Percentiles rank a stretch among this genome's conserved stretches.
Evolutionary conservation across 371 early-diverging fungal genomes (phyloP).

Genomic region (Saksenaea vasiformis): DNA sequence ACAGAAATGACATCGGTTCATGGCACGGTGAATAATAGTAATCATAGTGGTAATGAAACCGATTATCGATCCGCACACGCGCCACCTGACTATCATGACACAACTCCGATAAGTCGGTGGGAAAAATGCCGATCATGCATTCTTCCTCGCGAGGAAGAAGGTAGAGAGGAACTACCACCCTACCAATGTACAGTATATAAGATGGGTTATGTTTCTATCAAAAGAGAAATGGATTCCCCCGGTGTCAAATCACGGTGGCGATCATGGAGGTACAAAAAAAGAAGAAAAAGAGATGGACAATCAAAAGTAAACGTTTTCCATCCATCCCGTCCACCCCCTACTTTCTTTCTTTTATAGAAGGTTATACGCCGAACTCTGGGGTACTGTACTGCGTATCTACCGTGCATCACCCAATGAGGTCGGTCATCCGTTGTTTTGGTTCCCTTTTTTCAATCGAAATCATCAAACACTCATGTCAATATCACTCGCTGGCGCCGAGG

Average conservation of each 20-base stretch:
- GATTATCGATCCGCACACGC: not conserved
- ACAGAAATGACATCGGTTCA: not conserved
- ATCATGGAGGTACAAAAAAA: slow-evolving; percentile 40
- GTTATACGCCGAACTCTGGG: slow-evolving; percentile 48
- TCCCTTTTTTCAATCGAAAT: slow-evolving; percentile 27
- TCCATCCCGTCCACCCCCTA: not conserved
- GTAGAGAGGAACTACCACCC: slow-evolving; percentile 38
- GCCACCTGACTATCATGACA: slow-evolving; percentile 25
- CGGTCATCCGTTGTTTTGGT: not conserved
- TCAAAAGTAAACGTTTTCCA: not conserved
- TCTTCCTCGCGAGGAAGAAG: slow-evolving; percentile 39
- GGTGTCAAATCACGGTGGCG: slow-evolving; percentile 33
- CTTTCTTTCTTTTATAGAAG: slow-evolving; percentile 24
- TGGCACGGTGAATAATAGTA: too few species aligned
- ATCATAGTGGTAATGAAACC: not conserved
- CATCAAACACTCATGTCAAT: slow-evolving; percentile 22
- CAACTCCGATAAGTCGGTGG: slow-evolving; percentile 20
- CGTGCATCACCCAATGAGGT: slow-evolving; percentile 28
- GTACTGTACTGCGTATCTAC: slow-evolving; percentile 41
- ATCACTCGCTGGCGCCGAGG: slow-evolving; percentile 47
- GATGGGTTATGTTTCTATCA: slow-evolving; percentile 50
- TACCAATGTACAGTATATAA: slow-evolving; percentile 49
- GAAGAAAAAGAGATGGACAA: not conserved
- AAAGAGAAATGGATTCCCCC: slow-evolving; percentile 44
- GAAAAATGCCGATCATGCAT: slow-evolving; percentile 38